Conservation (phyloP, 176 grass and related monocot genomes). For the Oryza longistaminata region DNA sequence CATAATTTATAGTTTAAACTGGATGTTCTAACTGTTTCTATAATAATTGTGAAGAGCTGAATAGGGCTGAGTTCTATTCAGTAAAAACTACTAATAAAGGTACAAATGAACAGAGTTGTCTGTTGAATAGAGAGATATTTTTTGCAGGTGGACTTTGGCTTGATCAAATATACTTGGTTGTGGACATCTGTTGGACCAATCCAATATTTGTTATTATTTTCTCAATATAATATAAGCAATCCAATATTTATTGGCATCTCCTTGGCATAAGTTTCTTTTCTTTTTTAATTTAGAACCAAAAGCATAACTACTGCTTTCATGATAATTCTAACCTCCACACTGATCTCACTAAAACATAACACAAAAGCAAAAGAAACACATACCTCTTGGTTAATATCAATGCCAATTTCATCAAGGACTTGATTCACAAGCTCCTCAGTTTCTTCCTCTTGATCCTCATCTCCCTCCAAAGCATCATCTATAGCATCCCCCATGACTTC, state of each 20-base stretch:
- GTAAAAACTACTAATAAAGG: neutral
- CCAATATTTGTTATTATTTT: neutral
- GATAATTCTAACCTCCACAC: neutral
- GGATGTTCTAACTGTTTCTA: neutral
- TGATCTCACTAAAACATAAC: neutral
- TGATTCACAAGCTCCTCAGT: slow-evolving; percentile 79
- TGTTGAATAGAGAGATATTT: neutral
- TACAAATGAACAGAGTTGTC: neutral
- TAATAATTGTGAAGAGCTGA: neutral
- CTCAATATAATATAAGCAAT: too few relatives aligned
- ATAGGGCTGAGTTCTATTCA: neutral
- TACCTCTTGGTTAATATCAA: slow-evolving; percentile 66
- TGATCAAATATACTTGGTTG: neutral
- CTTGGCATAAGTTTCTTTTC: neutral
- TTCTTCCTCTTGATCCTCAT: slow-evolving; percentile 68
- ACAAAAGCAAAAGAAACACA: neutral
- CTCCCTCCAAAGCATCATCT: slow-evolving; percentile 70
- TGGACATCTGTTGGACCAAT: neutral
- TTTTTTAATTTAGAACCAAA: neutral
- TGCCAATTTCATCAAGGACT: slow-evolving; percentile 83
- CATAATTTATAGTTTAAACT: neutral
- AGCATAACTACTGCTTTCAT: neutral
- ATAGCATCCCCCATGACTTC: slow-evolving; percentile 81
- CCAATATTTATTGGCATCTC: neutral
- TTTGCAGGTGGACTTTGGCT: neutral